Evolutionary conservation across 2,329 filamentous ascomycete genomes (phyloP), one percentile per base, ranked within the genome.

Genomic region (Sporothrix mexicana): DNA sequence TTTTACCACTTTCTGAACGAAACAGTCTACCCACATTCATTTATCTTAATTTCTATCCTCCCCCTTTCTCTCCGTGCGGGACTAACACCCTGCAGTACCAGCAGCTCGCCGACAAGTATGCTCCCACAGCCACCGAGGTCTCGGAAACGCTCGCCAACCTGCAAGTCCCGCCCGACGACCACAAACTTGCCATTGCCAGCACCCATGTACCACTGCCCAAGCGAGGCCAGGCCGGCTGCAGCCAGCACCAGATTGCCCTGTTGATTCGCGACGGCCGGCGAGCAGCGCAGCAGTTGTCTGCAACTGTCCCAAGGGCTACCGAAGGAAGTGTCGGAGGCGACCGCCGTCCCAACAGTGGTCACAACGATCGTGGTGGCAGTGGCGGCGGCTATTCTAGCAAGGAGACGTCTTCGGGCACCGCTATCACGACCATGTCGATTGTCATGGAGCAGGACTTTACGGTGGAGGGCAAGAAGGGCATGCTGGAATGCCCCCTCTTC

Each of bases 381-480:
- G 59, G 30, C 30, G 45, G 82, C 45, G 78, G 87, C 55, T 81
- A 81, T 69, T 87, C 86, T 69, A 88, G 83, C 79, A 84, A 84
- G 78, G 83, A 84, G 74, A 84, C 83, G 10, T 78, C 81, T 51
- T 85, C 86, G 20, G 83, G 82, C 62, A 83, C 83, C 47, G 82
- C 82, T 70, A 81, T 82, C 79, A 90, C 89, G 20, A 88, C 90
- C 74, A 85, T 88, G 80, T 90, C 90, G 70, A 90, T 88, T 68
- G 86, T 89, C 51, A 83, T 97, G 79, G 95, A 97, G 83, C 92
- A 92, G 82, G 95, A 98, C 82, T 98, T 97, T 78, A 98, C 95
- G 20, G 92, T 95, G 47, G 86, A 91, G 79, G 95, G 95, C 74
- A 93, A 90, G 78, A 93, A 92, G 77, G 93, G 94, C 77, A 88